phyloP scores from a whole-genome alignment of 306 rosid species.

The Prosopis cineraria region DNA sequence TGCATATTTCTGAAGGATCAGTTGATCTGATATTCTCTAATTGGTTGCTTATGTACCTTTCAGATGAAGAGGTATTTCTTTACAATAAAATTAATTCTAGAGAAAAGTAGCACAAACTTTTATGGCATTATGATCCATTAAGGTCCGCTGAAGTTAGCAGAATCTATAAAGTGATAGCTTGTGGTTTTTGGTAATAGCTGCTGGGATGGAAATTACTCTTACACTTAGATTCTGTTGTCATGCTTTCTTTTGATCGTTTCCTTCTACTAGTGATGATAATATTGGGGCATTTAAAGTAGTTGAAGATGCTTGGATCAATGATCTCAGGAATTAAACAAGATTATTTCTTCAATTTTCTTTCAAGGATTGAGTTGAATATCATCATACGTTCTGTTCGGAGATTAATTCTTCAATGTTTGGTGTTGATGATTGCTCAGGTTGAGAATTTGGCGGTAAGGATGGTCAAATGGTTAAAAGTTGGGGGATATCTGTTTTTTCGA shows the following conservation, averaged over 20 bases:
- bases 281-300: no score
- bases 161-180: not conserved
- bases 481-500: slow-evolving; percentile 82
- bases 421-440: slow-evolving; percentile 53
- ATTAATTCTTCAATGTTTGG: no score
- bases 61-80: slow-evolving; percentile 77
- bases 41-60: slow-evolving; percentile 97
- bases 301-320: slow-evolving; percentile 11
- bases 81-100: not conserved
- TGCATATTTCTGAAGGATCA: slow-evolving; percentile 64
- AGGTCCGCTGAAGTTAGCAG: slow-evolving; percentile 2
- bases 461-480: slow-evolving; percentile 90
- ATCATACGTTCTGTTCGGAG: slow-evolving; percentile 10
- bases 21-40: slow-evolving; percentile 88
- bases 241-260: not conserved
- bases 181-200: slow-evolving; percentile 7
- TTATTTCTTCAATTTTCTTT: not conserved
- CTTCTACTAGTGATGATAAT: slow-evolving; percentile 1
- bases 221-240: not conserved
- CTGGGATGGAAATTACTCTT: not conserved
- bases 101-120: not conserved
- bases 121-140: slow-evolving; percentile 13
- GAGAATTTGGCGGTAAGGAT: slow-evolving; percentile 67
- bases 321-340: not conserved
- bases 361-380: not conserved